A percentile compares a stretch with the other conserved stretches of the same genome.
Evolutionary conservation across 306 rosid species (phyloP).

Genomic region (Trifolium subterraneum): DNA sequence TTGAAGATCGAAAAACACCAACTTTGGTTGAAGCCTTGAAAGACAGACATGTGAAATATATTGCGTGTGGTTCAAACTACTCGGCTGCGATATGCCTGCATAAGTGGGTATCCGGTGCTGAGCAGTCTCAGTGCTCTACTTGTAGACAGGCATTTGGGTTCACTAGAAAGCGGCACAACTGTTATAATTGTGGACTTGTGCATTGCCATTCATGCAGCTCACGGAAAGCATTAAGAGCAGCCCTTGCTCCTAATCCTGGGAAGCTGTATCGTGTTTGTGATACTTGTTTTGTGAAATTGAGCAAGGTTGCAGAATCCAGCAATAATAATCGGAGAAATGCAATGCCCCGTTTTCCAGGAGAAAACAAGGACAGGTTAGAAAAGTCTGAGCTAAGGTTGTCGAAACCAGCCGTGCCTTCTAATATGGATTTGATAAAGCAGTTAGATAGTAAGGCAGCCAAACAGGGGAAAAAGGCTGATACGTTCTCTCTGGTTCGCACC

Average conservation of each 20-base stretch:
- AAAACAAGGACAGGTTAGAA: slow-evolving; percentile 92
- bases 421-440: slow-evolving; percentile 95
- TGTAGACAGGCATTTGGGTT: slow-evolving; percentile 99
- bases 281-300: slow-evolving; percentile 80
- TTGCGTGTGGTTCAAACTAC: slow-evolving; percentile 92
- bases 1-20: slow-evolving; percentile 89
- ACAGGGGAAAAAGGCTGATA: slow-evolving; percentile 93
- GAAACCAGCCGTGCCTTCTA: slow-evolving; percentile 71
- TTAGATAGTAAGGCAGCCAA: slow-evolving; percentile 94
- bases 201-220: slow-evolving; percentile 99
- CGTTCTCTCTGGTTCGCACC: slow-evolving; percentile 77
- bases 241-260: slow-evolving; percentile 88
- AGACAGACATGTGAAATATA: slow-evolving; percentile 90
- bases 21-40: slow-evolving; percentile 87
- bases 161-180: slow-evolving; percentile 95
- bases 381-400: slow-evolving; percentile 74
- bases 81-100: slow-evolving; percentile 95
- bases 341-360: slow-evolving; percentile 86
- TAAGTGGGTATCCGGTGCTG: slow-evolving; percentile 97
- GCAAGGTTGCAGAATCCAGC: slow-evolving; percentile 72
- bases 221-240: slow-evolving; percentile 88
- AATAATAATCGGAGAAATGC: slow-evolving; percentile 66
- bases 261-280: slow-evolving; percentile 96
- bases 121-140: slow-evolving; percentile 98
- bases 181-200: slow-evolving; percentile 98